Conservation (phyloP, 306 rosid genomes). For the Acacia crassicarpa region DNA sequence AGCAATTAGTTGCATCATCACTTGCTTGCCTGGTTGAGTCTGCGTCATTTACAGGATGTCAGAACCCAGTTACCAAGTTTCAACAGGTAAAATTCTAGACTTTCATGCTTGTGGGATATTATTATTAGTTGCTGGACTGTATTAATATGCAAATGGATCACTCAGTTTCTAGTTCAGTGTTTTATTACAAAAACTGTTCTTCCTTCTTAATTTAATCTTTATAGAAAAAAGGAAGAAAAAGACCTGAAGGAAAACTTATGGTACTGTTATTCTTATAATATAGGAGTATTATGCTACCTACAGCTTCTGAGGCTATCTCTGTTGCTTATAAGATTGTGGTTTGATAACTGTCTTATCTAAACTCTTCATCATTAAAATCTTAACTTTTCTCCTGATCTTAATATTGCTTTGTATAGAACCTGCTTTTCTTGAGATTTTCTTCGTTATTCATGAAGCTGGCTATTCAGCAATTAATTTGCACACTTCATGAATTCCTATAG, state of each 20-base stretch:
- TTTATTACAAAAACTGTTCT: background rate
- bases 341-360: background rate
- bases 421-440: background rate
- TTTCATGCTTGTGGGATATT: slow-evolving; percentile 25
- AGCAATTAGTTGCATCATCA: slow-evolving; percentile 68
- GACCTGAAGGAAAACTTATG: background rate
- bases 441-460: slow-evolving; percentile 5
- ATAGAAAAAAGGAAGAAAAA: background rate
- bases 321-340: background rate
- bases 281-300: background rate
- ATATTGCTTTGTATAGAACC: background rate
- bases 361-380: background rate
- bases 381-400: background rate
- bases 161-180: slow-evolving; percentile 8
- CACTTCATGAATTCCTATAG: background rate
- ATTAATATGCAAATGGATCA: background rate
- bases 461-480: slow-evolving; percentile 16
- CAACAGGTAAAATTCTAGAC: slow-evolving; percentile 59
- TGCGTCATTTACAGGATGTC: slow-evolving; percentile 33
- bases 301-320: background rate
- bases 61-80: slow-evolving; percentile 48
- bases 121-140: slow-evolving; percentile 14
- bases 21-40: slow-evolving; percentile 57
- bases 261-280: background rate
- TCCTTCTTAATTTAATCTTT: background rate